Percentiles rank a stretch among this genome's conserved stretches.
phyloP scores from a whole-genome alignment of 2,329 filamentous ascomycete species.

The Trichophyton mentagrophytes region DNA sequence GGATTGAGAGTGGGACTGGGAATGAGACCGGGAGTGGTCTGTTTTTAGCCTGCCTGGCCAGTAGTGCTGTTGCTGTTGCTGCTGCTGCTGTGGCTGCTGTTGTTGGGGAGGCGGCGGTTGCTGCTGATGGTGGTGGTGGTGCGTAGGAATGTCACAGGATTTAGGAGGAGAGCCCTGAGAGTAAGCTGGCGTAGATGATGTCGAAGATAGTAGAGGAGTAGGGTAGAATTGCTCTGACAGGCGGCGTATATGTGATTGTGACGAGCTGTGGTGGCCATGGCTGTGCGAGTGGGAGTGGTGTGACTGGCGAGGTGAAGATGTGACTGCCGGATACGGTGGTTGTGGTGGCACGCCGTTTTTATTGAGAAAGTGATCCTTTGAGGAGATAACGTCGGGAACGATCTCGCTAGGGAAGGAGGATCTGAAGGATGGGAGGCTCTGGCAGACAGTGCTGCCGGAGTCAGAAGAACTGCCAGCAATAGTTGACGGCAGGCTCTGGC shows the following conservation, averaged over 20 bases:
- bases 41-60: slow-evolving; percentile 21
- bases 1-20: background rate
- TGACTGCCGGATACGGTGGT: background rate
- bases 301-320: slow-evolving; percentile 14
- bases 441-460: slow-evolving; percentile 21
- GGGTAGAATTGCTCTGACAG: slow-evolving; percentile 21
- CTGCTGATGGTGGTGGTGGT: background rate
- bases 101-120: too few relatives aligned
- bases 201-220: slow-evolving; percentile 7
- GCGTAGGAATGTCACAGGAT: slow-evolving; percentile 11
- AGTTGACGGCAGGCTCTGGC: slow-evolving; percentile 25
- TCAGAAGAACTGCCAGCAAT: slow-evolving; percentile 24
- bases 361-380: slow-evolving; percentile 17
- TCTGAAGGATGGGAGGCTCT: slow-evolving; percentile 31
- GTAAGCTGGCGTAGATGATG: background rate
- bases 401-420: slow-evolving; percentile 24
- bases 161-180: background rate
- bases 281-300: slow-evolving; percentile 19
- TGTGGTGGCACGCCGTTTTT: slow-evolving; percentile 16
- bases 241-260: slow-evolving; percentile 13
- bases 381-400: slow-evolving; percentile 11
- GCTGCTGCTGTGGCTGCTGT: too few relatives aligned
- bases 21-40: slow-evolving; percentile 16
- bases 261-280: slow-evolving; percentile 14
- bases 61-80: slow-evolving; percentile 9